Evolutionary conservation across 2,329 filamentous ascomycete genomes (phyloP), one percentile per base, ranked within the genome.

Genomic region (Apiospora arundinis): DNA sequence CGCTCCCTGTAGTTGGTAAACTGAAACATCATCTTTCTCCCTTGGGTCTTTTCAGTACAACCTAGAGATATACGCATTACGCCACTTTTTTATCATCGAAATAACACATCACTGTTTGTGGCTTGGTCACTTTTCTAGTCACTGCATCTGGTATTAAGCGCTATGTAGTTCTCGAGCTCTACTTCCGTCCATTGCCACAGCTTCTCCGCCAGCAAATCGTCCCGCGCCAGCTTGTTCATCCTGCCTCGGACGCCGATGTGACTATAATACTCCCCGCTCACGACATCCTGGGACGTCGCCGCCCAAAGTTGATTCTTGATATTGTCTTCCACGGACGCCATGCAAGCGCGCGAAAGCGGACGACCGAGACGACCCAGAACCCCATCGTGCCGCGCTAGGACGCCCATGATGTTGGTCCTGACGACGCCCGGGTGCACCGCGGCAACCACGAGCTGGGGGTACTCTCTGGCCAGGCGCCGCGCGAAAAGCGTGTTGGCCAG

Each of bases 301-400:
- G 81, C 81, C 80, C 81, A 85, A 12, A 84, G 70, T 75, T 83
- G 79, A 71, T 81, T 83, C 73, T 78, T 79, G 45, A 79, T 76
- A n/a, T 83, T 83, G 69, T 83, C 76, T 65, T 82, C 78, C 12
- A 60, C 52, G 16, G 52, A 60, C 25, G 28, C 52, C 28, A 60
- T 37, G 23, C 40, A 46, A 3, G 44, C 40, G 16, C 28, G 52
- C 16, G 52, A 60, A 5, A 60, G 25, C 2, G 52, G 28, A 7
- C 28, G 8, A 6, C 44, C 44, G 12, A 44, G 11, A 14, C 7
- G 21, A 1, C 21, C 67, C 12, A 40, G 40, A 9, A 49, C 12
- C 2, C n/a, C 28, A 14, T n/a, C 52, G 16, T 60, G 52, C 52
- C 52, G 52, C 52, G 52, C 52, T 0, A 60, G 2, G 16, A 60